A percentile compares a stretch with the other conserved stretches of the same genome.
phyloP scores from a whole-genome alignment of 768 basidiomycete genomes.

The Harrya chromipes region DNA sequence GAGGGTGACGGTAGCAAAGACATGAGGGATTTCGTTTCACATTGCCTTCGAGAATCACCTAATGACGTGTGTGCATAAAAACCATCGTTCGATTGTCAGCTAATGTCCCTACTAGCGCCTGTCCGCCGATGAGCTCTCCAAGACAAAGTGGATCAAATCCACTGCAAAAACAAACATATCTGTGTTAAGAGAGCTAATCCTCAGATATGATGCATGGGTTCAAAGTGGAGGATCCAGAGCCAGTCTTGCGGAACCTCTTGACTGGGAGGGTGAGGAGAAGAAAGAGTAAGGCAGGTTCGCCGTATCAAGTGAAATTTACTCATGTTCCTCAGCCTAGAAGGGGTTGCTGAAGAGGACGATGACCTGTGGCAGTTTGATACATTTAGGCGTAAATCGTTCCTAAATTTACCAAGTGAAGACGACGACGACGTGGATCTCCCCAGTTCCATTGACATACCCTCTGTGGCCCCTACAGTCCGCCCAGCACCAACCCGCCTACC shows the following conservation, averaged over 20 bases:
- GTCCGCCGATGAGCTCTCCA: slow-evolving; percentile 83
- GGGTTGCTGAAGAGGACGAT: slow-evolving; percentile 27
- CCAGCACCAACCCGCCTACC: slow-evolving; percentile 57
- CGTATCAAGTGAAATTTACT: slow-evolving; percentile 2
- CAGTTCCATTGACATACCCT: slow-evolving; percentile 12
- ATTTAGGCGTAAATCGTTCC: slow-evolving; percentile 43
- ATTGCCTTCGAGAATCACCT: slow-evolving; percentile 80
- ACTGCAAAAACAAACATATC: slow-evolving; percentile 63
- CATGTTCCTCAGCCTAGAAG: slow-evolving; percentile 18
- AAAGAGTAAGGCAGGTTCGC: slow-evolving; percentile 38
- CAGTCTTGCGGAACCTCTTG: slow-evolving; percentile 69
- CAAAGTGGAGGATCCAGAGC: slow-evolving; percentile 66
- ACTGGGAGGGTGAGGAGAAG: slow-evolving; percentile 71
- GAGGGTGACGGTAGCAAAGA: slow-evolving; percentile 81
- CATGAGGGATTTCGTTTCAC: slow-evolving; percentile 83
- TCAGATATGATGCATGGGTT: slow-evolving; percentile 72
- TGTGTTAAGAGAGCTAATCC: slow-evolving; percentile 75
- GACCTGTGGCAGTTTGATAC: slow-evolving; percentile 78
- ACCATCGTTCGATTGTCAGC: background rate
- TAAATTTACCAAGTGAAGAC: slow-evolving; percentile 19
- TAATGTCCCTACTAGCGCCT: slow-evolving; percentile 54
- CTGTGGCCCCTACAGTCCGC: slow-evolving; percentile 46
- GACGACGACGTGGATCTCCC: slow-evolving; percentile 26
- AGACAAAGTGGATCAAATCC: slow-evolving; percentile 88
- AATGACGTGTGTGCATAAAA: slow-evolving; percentile 52